Evolutionary conservation across 2,329 filamentous ascomycete genomes (phyloP).

Genomic region (Eurotiales sp.): DNA sequence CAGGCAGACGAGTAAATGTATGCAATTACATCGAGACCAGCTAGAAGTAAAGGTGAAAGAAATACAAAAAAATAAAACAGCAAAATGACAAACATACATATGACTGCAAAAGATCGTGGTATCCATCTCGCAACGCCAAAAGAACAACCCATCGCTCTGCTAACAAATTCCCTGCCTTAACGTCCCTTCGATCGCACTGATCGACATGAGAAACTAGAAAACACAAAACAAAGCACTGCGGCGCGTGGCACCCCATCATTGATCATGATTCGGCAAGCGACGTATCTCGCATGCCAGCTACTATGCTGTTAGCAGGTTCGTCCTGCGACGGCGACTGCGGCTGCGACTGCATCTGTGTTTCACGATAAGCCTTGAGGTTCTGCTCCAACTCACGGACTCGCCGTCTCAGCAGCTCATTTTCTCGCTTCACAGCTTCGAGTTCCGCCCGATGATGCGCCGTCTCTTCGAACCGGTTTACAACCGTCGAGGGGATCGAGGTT

Average conservation of each 20-base stretch:
- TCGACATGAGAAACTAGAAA: neutral
- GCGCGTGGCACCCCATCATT: neutral
- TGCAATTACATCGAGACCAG: no score
- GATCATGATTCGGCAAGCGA: constrained; percentile 16
- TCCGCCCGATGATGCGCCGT: constrained; percentile 39
- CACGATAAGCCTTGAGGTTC: constrained; percentile 30
- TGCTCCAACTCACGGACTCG: constrained; percentile 44
- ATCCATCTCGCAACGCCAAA: neutral
- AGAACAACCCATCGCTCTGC: neutral
- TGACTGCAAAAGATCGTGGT: constrained; percentile 6
- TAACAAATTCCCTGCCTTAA: neutral
- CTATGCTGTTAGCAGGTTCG: constrained; percentile 13
- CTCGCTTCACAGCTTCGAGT: constrained; percentile 41
- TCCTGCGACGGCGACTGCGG: no score
- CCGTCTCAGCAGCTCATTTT: constrained; percentile 45
- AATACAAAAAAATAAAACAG: no score
- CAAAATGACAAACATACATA: no score
- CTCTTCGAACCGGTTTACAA: constrained; percentile 38
- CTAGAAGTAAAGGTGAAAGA: no score
- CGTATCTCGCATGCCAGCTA: constrained; percentile 14
- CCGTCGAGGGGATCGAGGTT: constrained; percentile 24
- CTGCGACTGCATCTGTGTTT: constrained; percentile 10
- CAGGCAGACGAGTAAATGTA: no score
- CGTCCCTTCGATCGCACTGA: neutral
- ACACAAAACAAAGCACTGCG: no score